These are phyloP conservation scores for Colletotrichum filicis DNA, from an alignment of 2,329 filamentous ascomycete species.

Conservation along the genomic window DNA sequence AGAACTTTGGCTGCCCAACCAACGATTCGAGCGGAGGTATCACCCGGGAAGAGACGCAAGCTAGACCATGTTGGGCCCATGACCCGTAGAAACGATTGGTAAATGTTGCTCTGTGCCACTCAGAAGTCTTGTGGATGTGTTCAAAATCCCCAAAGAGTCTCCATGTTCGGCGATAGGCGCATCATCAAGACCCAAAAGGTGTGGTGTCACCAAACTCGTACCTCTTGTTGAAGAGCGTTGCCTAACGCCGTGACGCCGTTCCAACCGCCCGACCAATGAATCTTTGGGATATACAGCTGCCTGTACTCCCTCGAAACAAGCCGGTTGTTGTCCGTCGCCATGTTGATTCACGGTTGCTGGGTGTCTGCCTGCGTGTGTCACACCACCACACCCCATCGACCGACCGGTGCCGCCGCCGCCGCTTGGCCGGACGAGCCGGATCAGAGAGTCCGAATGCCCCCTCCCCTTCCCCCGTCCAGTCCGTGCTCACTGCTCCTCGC, in stretches of 20 bases:
- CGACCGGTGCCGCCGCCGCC: too few relatives aligned
- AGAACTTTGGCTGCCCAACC: not conserved
- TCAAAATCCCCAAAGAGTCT: not conserved
- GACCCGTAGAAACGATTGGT: slow-evolving; percentile 2
- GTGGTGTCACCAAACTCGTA: not conserved
- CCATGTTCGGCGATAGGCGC: not conserved
- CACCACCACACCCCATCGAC: not conserved
- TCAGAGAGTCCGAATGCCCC: not conserved
- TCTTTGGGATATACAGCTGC: not conserved
- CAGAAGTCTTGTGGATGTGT: not conserved
- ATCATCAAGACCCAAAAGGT: not conserved
- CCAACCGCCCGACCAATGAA: not conserved
- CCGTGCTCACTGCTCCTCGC: not conserved
- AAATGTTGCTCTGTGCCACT: not conserved
- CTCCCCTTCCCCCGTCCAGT: not conserved
- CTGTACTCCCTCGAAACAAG: not conserved
- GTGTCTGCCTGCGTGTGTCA: not conserved
- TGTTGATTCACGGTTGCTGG: slow-evolving; percentile 5
- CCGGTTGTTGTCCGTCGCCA: not conserved
- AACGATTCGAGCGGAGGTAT: not conserved
- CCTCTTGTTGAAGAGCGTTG: not conserved
- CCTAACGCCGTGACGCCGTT: not conserved
- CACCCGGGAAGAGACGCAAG: not conserved
- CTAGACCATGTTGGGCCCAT: not conserved
- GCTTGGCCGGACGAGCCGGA: not conserved